These are phyloP conservation scores for Tricholoma furcatifolium DNA, from an alignment of 768 basidiomycete species.

Conservation along the genomic window DNA sequence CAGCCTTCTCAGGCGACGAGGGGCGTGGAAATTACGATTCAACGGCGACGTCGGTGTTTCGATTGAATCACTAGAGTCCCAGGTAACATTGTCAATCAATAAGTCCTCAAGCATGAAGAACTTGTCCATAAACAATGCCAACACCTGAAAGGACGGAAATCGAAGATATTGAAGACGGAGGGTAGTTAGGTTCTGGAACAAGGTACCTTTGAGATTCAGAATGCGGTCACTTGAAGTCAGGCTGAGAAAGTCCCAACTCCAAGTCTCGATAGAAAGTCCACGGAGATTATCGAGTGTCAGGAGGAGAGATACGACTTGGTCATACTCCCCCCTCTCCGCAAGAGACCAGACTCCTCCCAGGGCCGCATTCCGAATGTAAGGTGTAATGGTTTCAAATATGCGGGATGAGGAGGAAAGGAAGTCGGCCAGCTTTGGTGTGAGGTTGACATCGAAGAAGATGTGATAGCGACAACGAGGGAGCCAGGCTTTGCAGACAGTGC, in stretches of 20 bases:
- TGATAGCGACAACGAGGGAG: conserved; percentile 28
- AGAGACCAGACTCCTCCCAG: conserved; percentile 26
- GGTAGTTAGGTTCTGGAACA: conserved; percentile 48
- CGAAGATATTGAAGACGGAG: conserved; percentile 36
- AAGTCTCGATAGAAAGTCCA: conserved; percentile 24
- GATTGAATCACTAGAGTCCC: conserved; percentile 35
- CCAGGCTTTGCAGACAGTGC: conserved; percentile 33
- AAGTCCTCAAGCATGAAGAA: conserved; percentile 48
- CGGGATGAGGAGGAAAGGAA: conserved; percentile 27
- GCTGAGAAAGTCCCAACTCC: conserved; percentile 29
- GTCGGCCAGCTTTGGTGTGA: conserved; percentile 25
- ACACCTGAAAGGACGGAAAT: conserved; percentile 44
- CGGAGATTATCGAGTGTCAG: conserved; percentile 17
- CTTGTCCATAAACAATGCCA: conserved; percentile 46
- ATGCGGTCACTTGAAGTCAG: conserved; percentile 37
- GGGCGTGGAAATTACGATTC: neutral
- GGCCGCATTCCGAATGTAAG: conserved; percentile 28
- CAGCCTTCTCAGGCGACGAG: conserved; percentile 33
- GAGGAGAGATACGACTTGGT: conserved; percentile 20
- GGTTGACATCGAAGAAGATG: conserved; percentile 31
- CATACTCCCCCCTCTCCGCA: conserved; percentile 13
- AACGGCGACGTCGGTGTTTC: neutral
- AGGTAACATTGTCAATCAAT: conserved; percentile 46
- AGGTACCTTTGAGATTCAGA: conserved; percentile 27
- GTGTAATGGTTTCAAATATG: conserved; percentile 22